Evolutionary conservation across 768 basidiomycete species (phyloP).

Genomic region (Suillus hirtellus): DNA sequence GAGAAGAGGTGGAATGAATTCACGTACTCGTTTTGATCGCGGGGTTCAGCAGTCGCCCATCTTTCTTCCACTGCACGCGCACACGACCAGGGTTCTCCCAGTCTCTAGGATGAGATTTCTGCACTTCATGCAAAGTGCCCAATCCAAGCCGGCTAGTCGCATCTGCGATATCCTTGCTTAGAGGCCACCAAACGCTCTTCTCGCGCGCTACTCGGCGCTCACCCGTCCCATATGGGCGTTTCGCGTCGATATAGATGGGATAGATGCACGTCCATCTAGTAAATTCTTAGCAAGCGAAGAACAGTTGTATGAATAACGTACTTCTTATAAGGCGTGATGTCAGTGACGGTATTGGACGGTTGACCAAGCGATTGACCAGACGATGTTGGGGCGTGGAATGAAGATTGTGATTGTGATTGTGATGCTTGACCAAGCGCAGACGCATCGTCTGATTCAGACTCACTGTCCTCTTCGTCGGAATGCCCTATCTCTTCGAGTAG

Average conservation of each 20-base stretch:
- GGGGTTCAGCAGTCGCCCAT: slow-evolving; percentile 63
- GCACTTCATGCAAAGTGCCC: slow-evolving; percentile 82
- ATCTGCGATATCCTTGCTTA: slow-evolving; percentile 89
- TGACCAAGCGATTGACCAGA: slow-evolving; percentile 24
- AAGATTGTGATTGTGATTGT: slow-evolving; percentile 34
- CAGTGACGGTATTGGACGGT: slow-evolving; percentile 49
- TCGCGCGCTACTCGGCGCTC: slow-evolving; percentile 78
- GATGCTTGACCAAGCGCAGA: slow-evolving; percentile 57
- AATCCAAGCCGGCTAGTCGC: slow-evolving; percentile 78
- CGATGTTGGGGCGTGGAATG: slow-evolving; percentile 22
- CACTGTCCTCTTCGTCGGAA: slow-evolving; percentile 51
- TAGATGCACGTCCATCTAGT: slow-evolving; percentile 93
- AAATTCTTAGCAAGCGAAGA: slow-evolving; percentile 12
- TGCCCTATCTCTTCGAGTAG: slow-evolving; percentile 71
- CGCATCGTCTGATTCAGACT: slow-evolving; percentile 26
- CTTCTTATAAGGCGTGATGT: slow-evolving; percentile 85
- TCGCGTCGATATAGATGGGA: slow-evolving; percentile 96
- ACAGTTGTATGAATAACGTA: slow-evolving; percentile 36
- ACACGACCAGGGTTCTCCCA: slow-evolving; percentile 99
- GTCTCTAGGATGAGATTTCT: slow-evolving; percentile 90
- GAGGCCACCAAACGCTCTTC: slow-evolving; percentile 91
- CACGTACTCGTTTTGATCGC: slow-evolving; percentile 75
- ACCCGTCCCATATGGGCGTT: slow-evolving; percentile 82
- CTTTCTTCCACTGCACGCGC: slow-evolving; percentile 89
- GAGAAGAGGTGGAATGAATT: background rate